Evolutionary conservation across 169 alveolate genomes (phyloP).

Genomic region (Neospora caninum): DNA sequence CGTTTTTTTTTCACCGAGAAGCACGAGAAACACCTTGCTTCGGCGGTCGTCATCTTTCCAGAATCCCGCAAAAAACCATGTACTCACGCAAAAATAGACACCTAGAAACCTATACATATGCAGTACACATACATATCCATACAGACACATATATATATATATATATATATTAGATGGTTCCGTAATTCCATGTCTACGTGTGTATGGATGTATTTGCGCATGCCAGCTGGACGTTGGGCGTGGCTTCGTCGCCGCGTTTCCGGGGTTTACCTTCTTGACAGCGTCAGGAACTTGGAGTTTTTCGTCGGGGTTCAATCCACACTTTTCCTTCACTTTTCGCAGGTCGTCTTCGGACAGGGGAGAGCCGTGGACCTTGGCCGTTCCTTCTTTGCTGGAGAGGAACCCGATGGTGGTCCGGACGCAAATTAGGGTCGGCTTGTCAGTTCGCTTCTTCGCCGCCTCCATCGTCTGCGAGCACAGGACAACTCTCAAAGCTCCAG

Average conservation of each 20-base stretch:
- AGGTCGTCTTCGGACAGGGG: slow-evolving; percentile 83
- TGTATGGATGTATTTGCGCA: neutral
- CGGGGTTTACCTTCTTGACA: slow-evolving; percentile 62
- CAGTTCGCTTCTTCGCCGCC: slow-evolving; percentile 78
- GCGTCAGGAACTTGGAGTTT: slow-evolving; percentile 77
- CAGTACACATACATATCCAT: neutral
- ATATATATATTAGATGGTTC: neutral
- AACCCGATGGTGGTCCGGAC: slow-evolving; percentile 80
- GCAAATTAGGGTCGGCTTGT: slow-evolving; percentile 79
- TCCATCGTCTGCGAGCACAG: slow-evolving; percentile 65
- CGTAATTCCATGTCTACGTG: neutral
- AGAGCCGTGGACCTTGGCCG: slow-evolving; percentile 84
- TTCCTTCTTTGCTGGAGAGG: slow-evolving; percentile 80
- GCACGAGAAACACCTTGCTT: no score
- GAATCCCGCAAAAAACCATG: no score
- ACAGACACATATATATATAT: neutral
- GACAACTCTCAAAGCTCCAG: no score
- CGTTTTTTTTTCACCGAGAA: no score
- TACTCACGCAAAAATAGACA: no score
- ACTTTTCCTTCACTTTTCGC: slow-evolving; percentile 69
- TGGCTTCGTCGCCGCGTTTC: neutral
- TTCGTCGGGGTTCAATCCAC: slow-evolving; percentile 77
- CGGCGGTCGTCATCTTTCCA: no score
- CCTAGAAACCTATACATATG: no score
- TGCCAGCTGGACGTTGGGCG: neutral